Evolutionary conservation across 2,329 filamentous ascomycete genomes (phyloP), one percentile per base, ranked within the genome.

Genomic region (Xylaria sp.): DNA sequence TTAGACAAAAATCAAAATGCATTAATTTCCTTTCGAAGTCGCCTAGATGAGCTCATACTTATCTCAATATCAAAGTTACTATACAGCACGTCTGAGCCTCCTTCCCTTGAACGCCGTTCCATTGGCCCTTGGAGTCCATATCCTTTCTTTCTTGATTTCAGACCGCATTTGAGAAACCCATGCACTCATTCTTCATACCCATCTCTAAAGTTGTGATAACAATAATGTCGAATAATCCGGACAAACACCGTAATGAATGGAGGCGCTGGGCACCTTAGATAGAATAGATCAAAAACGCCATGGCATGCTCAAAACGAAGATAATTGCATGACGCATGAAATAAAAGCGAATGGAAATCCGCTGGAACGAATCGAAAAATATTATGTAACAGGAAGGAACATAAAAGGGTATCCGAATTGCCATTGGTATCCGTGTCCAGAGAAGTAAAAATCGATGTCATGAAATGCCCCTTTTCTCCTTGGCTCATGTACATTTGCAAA

Each of bases 141-240:
- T 53, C 57, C 61, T 58, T 65, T 60, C 58, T 62, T 53, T 54
- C 42, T 69, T 51, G 35, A 47, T 63, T 59, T 27, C 59, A 62
- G 44, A 42, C 51, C 48, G 35, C 62, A 37, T 32, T 60, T 6
- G n/a, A 18, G 18, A 50, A 69, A 62, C 58, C 73, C 73, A 72
- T 76, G 71, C 63, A 69, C 67, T 78, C 76, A 72, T 77, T 73
- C 75, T 65, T 78, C 75, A 70, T 78, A 62, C 71, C 74, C 74
- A 66, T 73, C 71, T 74, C 71, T 75, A 73, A 75, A 67, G 23
- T 44, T 66, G 60, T 54, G 40, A 44, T 44, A 44, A 44, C 58
- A 63, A 44, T 35, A 13, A 55, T 53, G 53, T 50, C 66, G 29
- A 68, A 48, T 23, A 40, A n/a, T 64, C 63, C 60, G 54, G 60